Conservation (phyloP, 176 grass and related monocot genomes). For the Aegilops bicornis region DNA sequence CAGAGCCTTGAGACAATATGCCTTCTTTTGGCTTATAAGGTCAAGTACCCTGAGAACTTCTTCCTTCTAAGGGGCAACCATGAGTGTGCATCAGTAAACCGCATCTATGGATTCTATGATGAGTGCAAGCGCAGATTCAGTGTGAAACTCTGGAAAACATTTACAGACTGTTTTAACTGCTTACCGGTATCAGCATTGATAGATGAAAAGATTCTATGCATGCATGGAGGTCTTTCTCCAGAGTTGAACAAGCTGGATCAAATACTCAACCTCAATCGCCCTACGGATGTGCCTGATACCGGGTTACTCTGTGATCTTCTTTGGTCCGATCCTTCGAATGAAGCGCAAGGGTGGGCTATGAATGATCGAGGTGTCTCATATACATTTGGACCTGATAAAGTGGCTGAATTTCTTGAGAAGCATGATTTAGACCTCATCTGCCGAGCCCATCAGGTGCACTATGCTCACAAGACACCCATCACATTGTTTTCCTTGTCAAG, state of each 20-base stretch:
- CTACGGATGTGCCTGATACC: constrained; percentile 64
- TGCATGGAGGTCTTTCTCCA: constrained; percentile 80
- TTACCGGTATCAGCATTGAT: constrained; percentile 64
- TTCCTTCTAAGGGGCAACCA: constrained; percentile 81
- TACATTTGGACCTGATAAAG: constrained; percentile 72
- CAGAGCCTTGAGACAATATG: constrained; percentile 88
- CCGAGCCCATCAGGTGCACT: constrained; percentile 66
- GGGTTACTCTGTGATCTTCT: constrained; percentile 83
- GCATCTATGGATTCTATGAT: constrained; percentile 75
- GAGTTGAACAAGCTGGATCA: constrained; percentile 72
- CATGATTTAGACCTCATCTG: constrained; percentile 82
- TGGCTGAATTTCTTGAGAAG: constrained; percentile 70
- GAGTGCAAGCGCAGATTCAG: constrained; percentile 82
- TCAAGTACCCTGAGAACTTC: constrained; percentile 79
- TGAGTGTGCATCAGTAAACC: constrained; percentile 79
- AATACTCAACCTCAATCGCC: constrained; percentile 57
- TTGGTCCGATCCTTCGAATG: constrained; percentile 68
- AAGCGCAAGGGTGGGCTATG: constrained; percentile 65
- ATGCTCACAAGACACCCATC: not conserved
- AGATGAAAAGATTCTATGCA: constrained; percentile 76
- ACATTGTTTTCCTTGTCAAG: constrained; percentile 1
- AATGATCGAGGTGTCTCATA: constrained; percentile 80
- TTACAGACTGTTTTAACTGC: constrained; percentile 79
- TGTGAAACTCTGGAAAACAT: constrained; percentile 73
- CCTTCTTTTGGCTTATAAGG: constrained; percentile 79